Evolutionary conservation across 2,329 filamentous ascomycete species (phyloP), one percentile per base, ranked within the genome.

Genomic region (Xylaria sp.): DNA sequence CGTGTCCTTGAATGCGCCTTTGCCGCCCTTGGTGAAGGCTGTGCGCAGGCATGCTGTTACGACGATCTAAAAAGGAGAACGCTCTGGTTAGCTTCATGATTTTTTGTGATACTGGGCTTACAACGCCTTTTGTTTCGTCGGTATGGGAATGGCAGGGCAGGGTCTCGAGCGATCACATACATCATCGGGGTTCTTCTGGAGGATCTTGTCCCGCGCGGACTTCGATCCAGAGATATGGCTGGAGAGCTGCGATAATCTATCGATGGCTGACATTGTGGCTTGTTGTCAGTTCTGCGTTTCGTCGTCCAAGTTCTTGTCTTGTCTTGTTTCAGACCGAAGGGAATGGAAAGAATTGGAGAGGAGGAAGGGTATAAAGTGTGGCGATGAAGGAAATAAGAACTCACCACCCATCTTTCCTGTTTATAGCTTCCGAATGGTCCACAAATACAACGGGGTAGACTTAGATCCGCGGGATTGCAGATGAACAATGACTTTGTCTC

Each of bases 1-100:
- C 9, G 96, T 98, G 83, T 98, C 96, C 86, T 98, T 98, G 87
- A 99, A 96, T 59, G 90, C 92, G 75, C 96, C 96, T 83, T 94
- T 94, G 77, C 94, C 94, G 75, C 94, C 95, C 82, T 94, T 97
- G 74, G 94, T 97, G 82, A 98, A 90, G 77, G 96, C 89, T 18
- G 94, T 97, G 77, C 96, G 94, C 78, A 98, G 92, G 75, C 92
- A 93, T 74, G 92, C 93, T 71, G 96, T 98, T 71, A 99, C 90
- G 77, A 99, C 96, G 74, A 98, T 89, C 88, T 90, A 73, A 63
- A 49, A 23, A 23, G 33, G 6, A 23, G 20, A 25, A 28, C 36
- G 20, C 25, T 10, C 13, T 48, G 13, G 39, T 72, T 54, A 72
- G 65, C 46, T 70, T 59, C 46, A n/a, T 23, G 20, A 20, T 39